Base-by-base conservation (phyloP, 257 asterid species). In the Solanum bulbocastanum region DNA sequence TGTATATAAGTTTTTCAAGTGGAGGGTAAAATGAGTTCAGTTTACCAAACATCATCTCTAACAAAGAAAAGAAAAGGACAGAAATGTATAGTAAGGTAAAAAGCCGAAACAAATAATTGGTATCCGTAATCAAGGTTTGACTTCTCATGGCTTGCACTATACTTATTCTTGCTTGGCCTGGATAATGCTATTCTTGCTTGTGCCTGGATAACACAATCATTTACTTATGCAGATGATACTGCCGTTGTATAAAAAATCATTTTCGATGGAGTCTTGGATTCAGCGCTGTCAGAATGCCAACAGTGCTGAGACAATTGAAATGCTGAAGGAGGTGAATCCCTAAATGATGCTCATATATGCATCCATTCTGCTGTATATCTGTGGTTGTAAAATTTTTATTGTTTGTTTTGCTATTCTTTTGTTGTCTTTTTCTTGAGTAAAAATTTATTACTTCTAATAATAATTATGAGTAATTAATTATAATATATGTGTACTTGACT, bases 291-390 rank as follows among this genome's bases (percentile, higher is more conserved):
- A 90, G 89, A 92, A 90, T 87, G 99, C 98, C 65, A 86, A 89
- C 88, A 95, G 92, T 89, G 99, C 99, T 49, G 99, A 96, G 90
- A 88, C 91, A 76, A 74, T 95, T 89, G 98, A 97, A 90, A 82
- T 92, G 88, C 93, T 96, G 85, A 97, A 95, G 94, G 99, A 96
- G 98, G 99, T 97, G 92, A 62, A 83, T 86, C 30, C 44, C 75
- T 49, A 82, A 82, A 82, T 82, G 69, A 82, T 82, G 69, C 69
- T 49, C 86, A 81, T 30, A 82, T 30, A 82, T 82, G 69, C 11
- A 32, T 65, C 85, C 20, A 20, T 82, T 82, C 20, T 82, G 32
- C 66, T 49, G 42, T 49, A 49, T 36, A 9, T 32, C 69, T 81
- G 25, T 81, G 42, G 69, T 49, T 32, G 36, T 76, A 15, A 25